phyloP scores from a whole-genome alignment of 768 basidiomycete genomes.

The Rhizopogon vulgaris region DNA sequence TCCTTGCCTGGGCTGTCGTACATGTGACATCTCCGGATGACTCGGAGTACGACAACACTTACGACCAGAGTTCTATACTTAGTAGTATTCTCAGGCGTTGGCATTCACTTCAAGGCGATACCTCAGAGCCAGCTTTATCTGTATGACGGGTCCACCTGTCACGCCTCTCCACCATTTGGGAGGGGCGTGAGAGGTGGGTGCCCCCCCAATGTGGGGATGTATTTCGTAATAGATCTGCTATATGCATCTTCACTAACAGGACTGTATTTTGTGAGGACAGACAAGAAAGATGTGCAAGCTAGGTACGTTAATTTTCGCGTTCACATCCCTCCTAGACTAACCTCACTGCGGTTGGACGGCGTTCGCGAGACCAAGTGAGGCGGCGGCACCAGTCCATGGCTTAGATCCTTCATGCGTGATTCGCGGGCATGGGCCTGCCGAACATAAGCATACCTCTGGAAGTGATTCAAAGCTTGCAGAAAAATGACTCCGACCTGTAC shows the following conservation, averaged over 20 bases:
- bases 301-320: background rate
- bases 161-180: background rate
- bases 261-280: background rate
- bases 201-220: background rate
- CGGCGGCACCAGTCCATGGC: slow-evolving; percentile 30
- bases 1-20: background rate
- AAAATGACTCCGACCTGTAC: slow-evolving; percentile 72
- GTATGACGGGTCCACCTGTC: background rate
- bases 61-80: background rate
- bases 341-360: slow-evolving; percentile 42
- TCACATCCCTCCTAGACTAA: slow-evolving; percentile 33
- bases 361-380: slow-evolving; percentile 27
- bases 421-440: slow-evolving; percentile 73
- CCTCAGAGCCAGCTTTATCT: background rate
- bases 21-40: background rate
- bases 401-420: slow-evolving; percentile 27
- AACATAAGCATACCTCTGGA: slow-evolving; percentile 84
- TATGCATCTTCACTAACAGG: no score
- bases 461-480: slow-evolving; percentile 77
- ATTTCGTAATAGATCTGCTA: background rate
- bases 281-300: background rate
- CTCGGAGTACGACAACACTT: no score
- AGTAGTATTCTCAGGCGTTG: background rate
- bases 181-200: background rate
- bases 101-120: background rate